Evolutionary conservation across 306 rosid species (phyloP).

Genomic region (Ormosia semicastrata): DNA sequence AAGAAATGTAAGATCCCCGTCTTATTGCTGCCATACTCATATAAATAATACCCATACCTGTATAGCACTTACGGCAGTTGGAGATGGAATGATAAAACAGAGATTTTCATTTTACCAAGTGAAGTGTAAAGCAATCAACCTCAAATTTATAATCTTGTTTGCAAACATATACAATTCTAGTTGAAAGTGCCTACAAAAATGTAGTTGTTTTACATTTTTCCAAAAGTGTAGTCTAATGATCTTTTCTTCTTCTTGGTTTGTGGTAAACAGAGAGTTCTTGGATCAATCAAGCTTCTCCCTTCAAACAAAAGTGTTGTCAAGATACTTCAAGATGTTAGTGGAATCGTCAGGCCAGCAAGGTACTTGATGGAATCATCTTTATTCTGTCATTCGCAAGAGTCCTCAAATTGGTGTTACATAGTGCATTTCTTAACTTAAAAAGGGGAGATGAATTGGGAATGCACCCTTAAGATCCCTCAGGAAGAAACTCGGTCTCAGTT

Average conservation of each 20-base stretch:
- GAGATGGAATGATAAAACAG: neutral
- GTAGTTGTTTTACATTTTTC: neutral
- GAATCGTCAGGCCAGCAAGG: constrained; percentile 57
- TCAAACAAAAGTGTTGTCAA: constrained; percentile 60
- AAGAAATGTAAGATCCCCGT: neutral
- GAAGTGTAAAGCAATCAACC: neutral
- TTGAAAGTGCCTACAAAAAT: neutral
- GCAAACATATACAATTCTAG: neutral
- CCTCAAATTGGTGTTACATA: neutral
- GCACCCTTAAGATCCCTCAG: neutral
- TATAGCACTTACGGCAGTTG: no score
- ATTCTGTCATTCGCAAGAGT: neutral
- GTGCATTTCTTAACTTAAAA: neutral
- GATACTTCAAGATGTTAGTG: constrained; percentile 50
- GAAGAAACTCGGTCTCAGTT: neutral
- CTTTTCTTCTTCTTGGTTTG: neutral
- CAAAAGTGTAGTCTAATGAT: neutral
- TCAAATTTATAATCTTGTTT: neutral
- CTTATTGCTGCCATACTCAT: no score
- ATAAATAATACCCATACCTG: no score
- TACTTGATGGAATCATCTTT: neutral
- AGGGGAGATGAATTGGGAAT: neutral
- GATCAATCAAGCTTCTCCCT: constrained; percentile 52
- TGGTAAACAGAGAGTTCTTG: constrained; percentile 45
- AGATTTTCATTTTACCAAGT: neutral